These are phyloP conservation scores for Cladophialophora carrionii DNA, from an alignment of 2,329 filamentous ascomycete species.

Conservation along the genomic window DNA sequence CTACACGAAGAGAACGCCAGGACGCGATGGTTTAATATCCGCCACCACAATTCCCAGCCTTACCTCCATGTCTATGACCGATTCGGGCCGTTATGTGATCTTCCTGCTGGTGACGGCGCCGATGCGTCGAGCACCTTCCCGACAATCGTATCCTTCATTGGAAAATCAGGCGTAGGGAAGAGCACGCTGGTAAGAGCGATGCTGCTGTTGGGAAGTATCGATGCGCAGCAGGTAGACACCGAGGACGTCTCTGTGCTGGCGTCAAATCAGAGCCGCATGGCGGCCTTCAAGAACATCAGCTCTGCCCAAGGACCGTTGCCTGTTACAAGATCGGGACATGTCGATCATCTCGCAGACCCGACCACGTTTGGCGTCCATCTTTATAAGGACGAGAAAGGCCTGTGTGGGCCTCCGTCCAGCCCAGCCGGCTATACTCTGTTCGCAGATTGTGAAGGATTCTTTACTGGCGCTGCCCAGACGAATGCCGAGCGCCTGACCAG, in stretches of 20 bases:
- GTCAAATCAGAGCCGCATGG: slow-evolving; percentile 5
- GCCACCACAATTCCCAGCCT: slow-evolving; percentile 15
- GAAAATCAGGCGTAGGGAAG: slow-evolving; percentile 17
- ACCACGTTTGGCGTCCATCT: slow-evolving; percentile 17
- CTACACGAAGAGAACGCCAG: slow-evolving; percentile 15
- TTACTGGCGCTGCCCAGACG: slow-evolving; percentile 12
- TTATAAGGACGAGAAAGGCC: slow-evolving; percentile 5
- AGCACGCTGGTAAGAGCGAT: slow-evolving; percentile 13
- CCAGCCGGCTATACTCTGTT: slow-evolving; percentile 12
- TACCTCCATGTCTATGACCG: slow-evolving; percentile 15
- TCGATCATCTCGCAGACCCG: slow-evolving; percentile 12
- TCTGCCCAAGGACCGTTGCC: slow-evolving; percentile 8
- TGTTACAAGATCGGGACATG: slow-evolving; percentile 14
- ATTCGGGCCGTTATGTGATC: slow-evolving; percentile 11
- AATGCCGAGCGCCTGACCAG: slow-evolving; percentile 11
- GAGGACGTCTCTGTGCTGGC: slow-evolving; percentile 2
- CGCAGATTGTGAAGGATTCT: slow-evolving; percentile 17
- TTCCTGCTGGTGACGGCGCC: neutral
- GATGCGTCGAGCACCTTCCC: neutral
- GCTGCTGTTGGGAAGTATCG: slow-evolving; percentile 8
- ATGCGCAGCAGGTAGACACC: neutral
- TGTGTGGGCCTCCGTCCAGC: neutral
- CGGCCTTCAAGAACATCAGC: slow-evolving; percentile 1
- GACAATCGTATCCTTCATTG: slow-evolving; percentile 17
- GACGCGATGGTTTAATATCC: slow-evolving; percentile 19